Percentiles rank a stretch among this genome's conserved stretches.
Evolutionary conservation across 208 protist genomes (phyloP).

Genomic region (Acanthamoeba healyi): DNA sequence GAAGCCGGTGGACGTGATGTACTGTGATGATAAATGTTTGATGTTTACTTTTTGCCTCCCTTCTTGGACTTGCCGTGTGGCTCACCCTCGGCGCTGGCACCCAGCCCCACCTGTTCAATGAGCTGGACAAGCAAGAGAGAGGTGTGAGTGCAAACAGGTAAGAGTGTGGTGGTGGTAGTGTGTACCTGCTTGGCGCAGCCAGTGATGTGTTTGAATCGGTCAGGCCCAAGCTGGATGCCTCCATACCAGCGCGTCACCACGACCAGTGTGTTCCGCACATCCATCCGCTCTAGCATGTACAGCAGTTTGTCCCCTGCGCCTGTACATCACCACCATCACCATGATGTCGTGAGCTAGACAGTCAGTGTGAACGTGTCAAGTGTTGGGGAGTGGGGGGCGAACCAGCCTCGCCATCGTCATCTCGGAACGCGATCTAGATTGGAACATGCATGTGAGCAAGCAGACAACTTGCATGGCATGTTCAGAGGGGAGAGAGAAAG

Average conservation of each 20-base stretch:
- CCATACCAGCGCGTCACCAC: conserved; percentile 97
- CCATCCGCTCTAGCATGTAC: conserved; percentile 77
- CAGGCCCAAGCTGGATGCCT: conserved; percentile 95
- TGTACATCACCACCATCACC: neutral
- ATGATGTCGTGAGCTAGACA: neutral
- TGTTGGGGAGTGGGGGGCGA: too few species aligned
- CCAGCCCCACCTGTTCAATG: neutral
- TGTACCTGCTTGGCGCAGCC: conserved; percentile 59
- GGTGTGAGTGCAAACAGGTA: neutral
- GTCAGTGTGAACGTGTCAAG: too few species aligned
- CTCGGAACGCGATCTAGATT: conserved; percentile 91
- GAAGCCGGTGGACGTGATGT: too few species aligned
- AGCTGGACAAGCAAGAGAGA: neutral
- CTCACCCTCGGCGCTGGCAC: neutral
- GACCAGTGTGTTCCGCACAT: conserved; percentile 83
- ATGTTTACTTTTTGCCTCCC: neutral
- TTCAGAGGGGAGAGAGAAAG: neutral
- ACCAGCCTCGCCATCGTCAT: conserved; percentile 96
- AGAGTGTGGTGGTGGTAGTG: neutral
- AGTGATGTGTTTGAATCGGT: conserved; percentile 92
- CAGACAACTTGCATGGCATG: neutral
- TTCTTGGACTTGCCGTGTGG: neutral
- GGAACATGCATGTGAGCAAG: conserved; percentile 74
- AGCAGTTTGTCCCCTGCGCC: conserved; percentile 77
- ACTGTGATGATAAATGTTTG: too few species aligned